These are phyloP conservation scores for Mortierella hygrophila DNA, from an alignment of 192 early-diverging fungal genomes.

Conservation along the genomic window DNA sequence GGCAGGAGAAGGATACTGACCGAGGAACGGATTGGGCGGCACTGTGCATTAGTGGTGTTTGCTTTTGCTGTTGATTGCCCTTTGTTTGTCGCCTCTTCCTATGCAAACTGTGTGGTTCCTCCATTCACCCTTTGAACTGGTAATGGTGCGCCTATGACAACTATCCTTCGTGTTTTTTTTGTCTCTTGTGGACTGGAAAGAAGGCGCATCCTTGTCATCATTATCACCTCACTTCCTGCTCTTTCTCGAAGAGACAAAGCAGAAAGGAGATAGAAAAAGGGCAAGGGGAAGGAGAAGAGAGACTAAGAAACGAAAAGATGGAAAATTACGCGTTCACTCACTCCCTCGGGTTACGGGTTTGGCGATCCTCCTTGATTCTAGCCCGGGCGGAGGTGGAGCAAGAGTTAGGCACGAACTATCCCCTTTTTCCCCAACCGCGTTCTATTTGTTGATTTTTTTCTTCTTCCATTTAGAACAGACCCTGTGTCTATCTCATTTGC, in stretches of 20 bases:
- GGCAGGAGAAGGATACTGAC: background rate
- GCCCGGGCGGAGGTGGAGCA: background rate
- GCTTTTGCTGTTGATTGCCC: background rate
- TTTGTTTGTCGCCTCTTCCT: background rate
- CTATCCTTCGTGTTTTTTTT: background rate
- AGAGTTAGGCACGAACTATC: background rate
- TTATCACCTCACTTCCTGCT: background rate
- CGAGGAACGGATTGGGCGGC: background rate
- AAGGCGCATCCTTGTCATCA: background rate
- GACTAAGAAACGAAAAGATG: background rate
- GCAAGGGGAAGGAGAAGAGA: background rate
- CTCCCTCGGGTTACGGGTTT: background rate
- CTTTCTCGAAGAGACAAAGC: background rate
- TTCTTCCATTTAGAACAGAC: background rate
- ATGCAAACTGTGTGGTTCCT: background rate
- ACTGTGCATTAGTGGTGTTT: background rate
- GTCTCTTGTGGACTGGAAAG: background rate
- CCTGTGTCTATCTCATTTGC: background rate
- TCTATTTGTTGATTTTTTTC: background rate
- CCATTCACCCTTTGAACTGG: background rate
- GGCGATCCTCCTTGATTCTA: background rate
- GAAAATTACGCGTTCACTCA: background rate
- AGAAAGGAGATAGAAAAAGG: background rate
- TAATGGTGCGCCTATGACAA: background rate
- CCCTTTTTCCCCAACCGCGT: background rate